Evolutionary conservation across 2,329 filamentous ascomycete genomes (phyloP).

Genomic region (Colletotrichum limetticola): DNA sequence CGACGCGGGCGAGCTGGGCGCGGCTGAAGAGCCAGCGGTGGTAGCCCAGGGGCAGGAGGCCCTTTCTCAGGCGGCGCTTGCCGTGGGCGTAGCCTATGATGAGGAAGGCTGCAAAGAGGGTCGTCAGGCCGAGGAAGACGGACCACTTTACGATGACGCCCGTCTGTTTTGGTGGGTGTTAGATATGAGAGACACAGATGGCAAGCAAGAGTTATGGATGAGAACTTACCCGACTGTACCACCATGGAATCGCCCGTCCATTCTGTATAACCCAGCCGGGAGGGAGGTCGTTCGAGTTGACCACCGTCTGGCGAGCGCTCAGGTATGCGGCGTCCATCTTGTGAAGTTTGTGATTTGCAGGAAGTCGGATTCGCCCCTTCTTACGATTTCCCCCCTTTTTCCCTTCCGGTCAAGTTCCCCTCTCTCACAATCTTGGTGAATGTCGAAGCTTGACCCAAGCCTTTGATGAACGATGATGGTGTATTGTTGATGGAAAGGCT

Average conservation of each 20-base stretch:
- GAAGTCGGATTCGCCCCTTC: neutral
- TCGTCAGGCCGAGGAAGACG: slow-evolving; percentile 71
- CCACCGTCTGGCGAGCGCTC: slow-evolving; percentile 24
- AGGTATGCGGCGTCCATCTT: slow-evolving; percentile 27
- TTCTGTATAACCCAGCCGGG: slow-evolving; percentile 41
- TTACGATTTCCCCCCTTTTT: neutral
- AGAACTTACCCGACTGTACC: slow-evolving; percentile 39
- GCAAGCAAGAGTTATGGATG: neutral
- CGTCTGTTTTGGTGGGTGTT: slow-evolving; percentile 52
- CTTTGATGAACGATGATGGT: neutral
- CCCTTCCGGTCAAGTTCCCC: neutral
- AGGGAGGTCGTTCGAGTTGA: slow-evolving; percentile 36
- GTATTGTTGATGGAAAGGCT: neutral
- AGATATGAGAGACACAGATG: too few relatives aligned
- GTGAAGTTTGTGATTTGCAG: neutral
- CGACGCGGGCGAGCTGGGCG: slow-evolving; percentile 55
- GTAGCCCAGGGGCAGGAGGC: slow-evolving; percentile 73
- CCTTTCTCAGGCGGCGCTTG: slow-evolving; percentile 71
- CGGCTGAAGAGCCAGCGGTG: slow-evolving; percentile 72
- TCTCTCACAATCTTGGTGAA: neutral
- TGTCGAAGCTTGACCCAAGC: neutral
- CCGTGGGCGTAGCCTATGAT: slow-evolving; percentile 78
- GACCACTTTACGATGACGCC: slow-evolving; percentile 78
- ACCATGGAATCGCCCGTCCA: slow-evolving; percentile 40
- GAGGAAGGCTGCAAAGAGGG: slow-evolving; percentile 70